phyloP scores from a whole-genome alignment of 805 yeast species.

The Ogataea allantospora region DNA sequence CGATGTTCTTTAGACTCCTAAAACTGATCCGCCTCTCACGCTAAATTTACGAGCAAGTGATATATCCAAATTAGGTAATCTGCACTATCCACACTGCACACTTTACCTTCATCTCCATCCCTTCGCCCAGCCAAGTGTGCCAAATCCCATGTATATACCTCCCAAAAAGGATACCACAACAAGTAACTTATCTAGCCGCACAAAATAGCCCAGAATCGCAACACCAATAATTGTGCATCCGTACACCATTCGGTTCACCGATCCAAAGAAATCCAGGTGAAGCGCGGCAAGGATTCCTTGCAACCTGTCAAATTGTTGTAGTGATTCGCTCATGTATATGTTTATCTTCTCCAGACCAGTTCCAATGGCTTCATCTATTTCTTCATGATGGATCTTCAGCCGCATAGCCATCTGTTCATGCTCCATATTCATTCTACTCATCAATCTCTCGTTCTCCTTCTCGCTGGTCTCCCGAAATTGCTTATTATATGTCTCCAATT shows the following conservation, averaged over 20 bases:
- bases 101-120: not conserved
- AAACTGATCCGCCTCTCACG: not conserved
- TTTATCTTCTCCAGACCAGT: not conserved
- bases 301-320: constrained; percentile 11
- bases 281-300: constrained; percentile 3
- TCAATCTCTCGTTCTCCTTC: constrained; percentile 2
- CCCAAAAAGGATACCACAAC: constrained; percentile 7
- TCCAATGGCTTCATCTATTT: not conserved
- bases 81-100: not conserved
- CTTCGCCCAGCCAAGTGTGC: constrained; percentile 3
- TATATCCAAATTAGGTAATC: not conserved
- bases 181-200: constrained; percentile 7
- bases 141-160: constrained; percentile 12
- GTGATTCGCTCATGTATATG: constrained; percentile 3
- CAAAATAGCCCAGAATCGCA: constrained; percentile 3
- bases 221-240: not conserved
- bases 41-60: not conserved
- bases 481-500: constrained; percentile 3
- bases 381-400: not conserved
- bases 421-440: constrained; percentile 2
- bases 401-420: constrained; percentile 7
- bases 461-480: constrained; percentile 1
- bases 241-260: constrained; percentile 6
- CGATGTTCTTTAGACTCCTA: not conserved
- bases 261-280: constrained; percentile 1